phyloP scores from a whole-genome alignment of 2,329 filamentous ascomycete species.

The Ilyonectria robusta region DNA sequence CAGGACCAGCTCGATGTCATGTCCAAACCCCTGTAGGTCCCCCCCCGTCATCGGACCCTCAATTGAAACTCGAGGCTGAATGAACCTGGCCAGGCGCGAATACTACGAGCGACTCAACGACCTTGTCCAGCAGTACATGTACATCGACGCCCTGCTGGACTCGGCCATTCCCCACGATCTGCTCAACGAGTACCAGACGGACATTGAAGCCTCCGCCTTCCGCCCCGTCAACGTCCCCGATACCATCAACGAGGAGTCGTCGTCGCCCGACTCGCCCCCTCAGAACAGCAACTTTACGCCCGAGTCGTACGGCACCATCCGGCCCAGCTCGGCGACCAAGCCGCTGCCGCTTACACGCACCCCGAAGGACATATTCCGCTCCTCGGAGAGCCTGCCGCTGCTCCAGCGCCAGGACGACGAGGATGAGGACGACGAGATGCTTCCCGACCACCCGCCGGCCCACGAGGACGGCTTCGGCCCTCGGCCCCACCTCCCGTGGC shows the following conservation, averaged over 20 bases:
- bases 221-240: slow-evolving; percentile 74
- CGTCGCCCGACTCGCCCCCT: slow-evolving; percentile 49
- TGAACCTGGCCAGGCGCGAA: slow-evolving; percentile 66
- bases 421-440: slow-evolving; percentile 56
- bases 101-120: slow-evolving; percentile 94
- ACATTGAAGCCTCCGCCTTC: slow-evolving; percentile 69
- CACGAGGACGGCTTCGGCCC: slow-evolving; percentile 53
- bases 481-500: slow-evolving; percentile 75
- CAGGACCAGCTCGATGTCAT: slow-evolving; percentile 81
- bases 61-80: slow-evolving; percentile 14
- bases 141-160: slow-evolving; percentile 91
- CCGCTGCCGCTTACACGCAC: slow-evolving; percentile 78
- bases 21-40: slow-evolving; percentile 75
- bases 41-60: not conserved
- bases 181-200: slow-evolving; percentile 86
- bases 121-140: slow-evolving; percentile 91
- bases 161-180: slow-evolving; percentile 93
- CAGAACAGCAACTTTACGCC: slow-evolving; percentile 40
- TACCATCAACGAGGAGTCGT: slow-evolving; percentile 81
- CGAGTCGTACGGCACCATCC: slow-evolving; percentile 50
- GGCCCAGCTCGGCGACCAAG: slow-evolving; percentile 50
- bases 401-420: slow-evolving; percentile 64
- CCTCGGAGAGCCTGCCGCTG: slow-evolving; percentile 78
- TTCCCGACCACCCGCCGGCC: slow-evolving; percentile 35
- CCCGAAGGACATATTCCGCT: slow-evolving; percentile 87